Conservation (phyloP, 2,329 filamentous ascomycete genomes). For the Fusarium miscanthi region DNA sequence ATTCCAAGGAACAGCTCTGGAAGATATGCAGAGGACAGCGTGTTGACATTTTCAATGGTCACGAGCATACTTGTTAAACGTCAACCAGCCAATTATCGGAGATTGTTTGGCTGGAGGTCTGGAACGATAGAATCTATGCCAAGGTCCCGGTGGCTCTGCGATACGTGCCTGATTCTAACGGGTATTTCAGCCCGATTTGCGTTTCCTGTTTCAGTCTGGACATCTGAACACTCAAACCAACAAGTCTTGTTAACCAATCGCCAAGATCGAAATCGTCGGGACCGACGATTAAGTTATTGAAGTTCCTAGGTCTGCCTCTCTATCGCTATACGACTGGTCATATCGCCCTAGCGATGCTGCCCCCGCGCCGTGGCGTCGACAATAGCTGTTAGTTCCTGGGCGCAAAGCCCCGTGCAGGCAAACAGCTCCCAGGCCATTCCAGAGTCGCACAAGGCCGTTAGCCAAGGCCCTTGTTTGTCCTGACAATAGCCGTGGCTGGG, state of each 20-base stretch:
- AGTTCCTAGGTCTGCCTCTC: fast-evolving
- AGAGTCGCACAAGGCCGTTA: neutral
- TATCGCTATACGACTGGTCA: neutral
- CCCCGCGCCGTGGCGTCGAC: neutral
- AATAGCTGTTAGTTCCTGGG: neutral
- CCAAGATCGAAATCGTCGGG: neutral
- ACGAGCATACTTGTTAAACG: fast-evolving
- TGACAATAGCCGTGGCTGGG: neutral
- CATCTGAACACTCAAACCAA: neutral
- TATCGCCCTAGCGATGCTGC: too few relatives aligned
- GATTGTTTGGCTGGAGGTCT: fast-evolving
- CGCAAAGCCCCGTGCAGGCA: neutral
- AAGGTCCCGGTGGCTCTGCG: neutral
- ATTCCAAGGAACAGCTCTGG: neutral
- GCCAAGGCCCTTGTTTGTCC: neutral
- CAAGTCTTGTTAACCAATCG: fast-evolving
- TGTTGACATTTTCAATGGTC: fast-evolving
- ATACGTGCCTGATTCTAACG: neutral
- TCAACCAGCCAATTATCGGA: neutral
- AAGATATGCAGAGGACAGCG: too few relatives aligned
- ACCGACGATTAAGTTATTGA: neutral
- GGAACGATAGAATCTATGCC: neutral
- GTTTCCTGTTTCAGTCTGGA: neutral
- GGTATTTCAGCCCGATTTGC: too few relatives aligned
- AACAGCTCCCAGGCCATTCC: neutral